Evolutionary conservation across 345 rosid species (phyloP).

Genomic region (Erodium maritimum): DNA sequence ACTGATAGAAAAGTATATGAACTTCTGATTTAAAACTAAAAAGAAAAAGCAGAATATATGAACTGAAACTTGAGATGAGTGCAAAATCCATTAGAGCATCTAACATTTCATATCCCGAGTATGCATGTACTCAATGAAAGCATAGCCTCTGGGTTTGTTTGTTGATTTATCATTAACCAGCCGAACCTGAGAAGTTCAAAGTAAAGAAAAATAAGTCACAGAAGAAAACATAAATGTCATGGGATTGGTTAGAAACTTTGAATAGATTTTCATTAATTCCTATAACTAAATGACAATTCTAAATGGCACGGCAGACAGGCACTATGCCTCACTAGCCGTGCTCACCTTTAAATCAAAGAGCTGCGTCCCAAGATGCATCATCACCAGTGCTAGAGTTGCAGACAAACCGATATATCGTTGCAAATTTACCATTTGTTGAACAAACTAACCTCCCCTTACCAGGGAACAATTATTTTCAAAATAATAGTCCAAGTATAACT

Average conservation of each 20-base stretch:
- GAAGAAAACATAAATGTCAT: conserved; percentile 6
- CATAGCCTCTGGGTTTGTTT: conserved; percentile 90
- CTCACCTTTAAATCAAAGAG: conserved; percentile 87
- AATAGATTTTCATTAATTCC: conserved; percentile 8
- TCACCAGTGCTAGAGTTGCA: conserved; percentile 91
- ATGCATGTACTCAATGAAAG: conserved; percentile 87
- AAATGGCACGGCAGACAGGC: conserved; percentile 86
- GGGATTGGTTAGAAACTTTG: conserved; percentile 9
- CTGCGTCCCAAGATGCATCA: conserved; percentile 76
- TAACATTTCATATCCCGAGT: conserved; percentile 98
- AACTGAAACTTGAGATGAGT: neutral
- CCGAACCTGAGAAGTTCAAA: conserved; percentile 54
- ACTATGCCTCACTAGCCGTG: conserved; percentile 73
- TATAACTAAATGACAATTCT: conserved; percentile 27
- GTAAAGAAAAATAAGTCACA: conserved; percentile 21
- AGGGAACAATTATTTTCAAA: conserved; percentile 50
- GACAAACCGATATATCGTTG: conserved; percentile 64
- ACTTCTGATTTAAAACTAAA: too few species aligned
- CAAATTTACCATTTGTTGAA: conserved; percentile 56
- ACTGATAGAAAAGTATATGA: neutral
- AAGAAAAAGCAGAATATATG: too few species aligned
- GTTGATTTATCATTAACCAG: conserved; percentile 58
- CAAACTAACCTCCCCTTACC: conserved; percentile 94
- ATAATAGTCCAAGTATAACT: conserved; percentile 18
- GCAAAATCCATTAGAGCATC: neutral